Base-by-base conservation (phyloP, 2,329 filamentous ascomycete species). In the Albophoma yamanashiensis region DNA sequence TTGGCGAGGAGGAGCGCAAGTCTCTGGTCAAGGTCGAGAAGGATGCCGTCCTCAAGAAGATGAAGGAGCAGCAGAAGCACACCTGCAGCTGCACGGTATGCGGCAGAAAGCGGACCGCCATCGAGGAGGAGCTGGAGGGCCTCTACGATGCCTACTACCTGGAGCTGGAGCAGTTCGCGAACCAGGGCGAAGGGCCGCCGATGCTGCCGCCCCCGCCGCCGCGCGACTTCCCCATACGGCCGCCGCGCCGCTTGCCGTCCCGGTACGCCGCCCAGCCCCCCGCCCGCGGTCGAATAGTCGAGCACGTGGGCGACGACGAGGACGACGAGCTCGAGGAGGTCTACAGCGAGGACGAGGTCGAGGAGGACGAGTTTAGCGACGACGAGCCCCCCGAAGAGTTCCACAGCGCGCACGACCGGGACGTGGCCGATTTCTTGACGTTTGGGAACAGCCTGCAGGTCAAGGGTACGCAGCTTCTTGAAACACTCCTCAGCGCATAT, bases 31-130 rank as follows among this genome's bases (percentile, higher is more conserved):
- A 97, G 75, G 93, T 99, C 38, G 94, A 99, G 76, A 99, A 99
- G 77, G 93, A 99, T 75, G 93, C 94, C 9, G 94, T 99, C 0
- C 78, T 99, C 60, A 92, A 91, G 71, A 99, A 99, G 80, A 99
- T 99, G 94, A 99, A 99, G 80, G 94, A 99, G 75, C 94, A 99
- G 75, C 94, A 99, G 74, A 97, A 97, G 75, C 92, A 97, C 73
- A 97, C 93, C 2, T 99, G 94, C 79, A 97, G 92, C 73, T 99
- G 94, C 75, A 95, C 92, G 5, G 93, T 99, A 47, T 99, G 94
- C 74, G 94, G 94, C 58, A 85, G 94, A 65, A 99, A 99, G 78
- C 86, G 94, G 59, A 96, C 89, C 15, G 94, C 94, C 45, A 99
- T 99, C 67, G 94, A 99, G 75, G 94, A 99, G 76, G 94, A 99